Evolutionary conservation across 2,329 filamentous ascomycete genomes (phyloP).

Genomic region (Verticillium zaregamsianum): DNA sequence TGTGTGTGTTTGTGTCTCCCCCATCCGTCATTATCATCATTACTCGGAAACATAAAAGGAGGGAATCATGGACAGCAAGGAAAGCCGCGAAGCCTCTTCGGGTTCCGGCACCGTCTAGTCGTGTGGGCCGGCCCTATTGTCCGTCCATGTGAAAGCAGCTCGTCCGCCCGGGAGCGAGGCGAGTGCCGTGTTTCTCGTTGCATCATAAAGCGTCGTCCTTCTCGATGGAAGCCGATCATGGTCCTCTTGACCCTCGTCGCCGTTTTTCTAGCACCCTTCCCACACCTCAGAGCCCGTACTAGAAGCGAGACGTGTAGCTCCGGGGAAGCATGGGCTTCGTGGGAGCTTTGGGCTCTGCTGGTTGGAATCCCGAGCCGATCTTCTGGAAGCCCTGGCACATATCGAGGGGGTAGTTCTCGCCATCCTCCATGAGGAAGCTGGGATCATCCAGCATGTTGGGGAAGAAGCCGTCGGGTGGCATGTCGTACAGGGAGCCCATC

Average conservation of each 20-base stretch:
- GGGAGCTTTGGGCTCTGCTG: constrained; percentile 21
- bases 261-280: neutral
- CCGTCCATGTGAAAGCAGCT: neutral
- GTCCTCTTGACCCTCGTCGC: neutral
- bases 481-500: constrained; percentile 26
- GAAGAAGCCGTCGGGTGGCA: constrained; percentile 35
- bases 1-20: neutral
- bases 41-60: neutral
- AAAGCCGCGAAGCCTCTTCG: constrained; percentile 2
- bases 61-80: neutral
- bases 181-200: constrained; percentile 9
- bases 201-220: constrained; percentile 15
- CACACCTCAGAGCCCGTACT: constrained; percentile 6
- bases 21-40: constrained; percentile 3
- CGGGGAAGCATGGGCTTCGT: constrained; percentile 29
- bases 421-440: constrained; percentile 55
- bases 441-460: constrained; percentile 35
- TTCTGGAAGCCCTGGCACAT: constrained; percentile 73
- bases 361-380: constrained; percentile 52
- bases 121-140: neutral
- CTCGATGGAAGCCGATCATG: neutral
- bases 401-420: constrained; percentile 59
- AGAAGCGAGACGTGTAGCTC: constrained; percentile 33
- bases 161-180: neutral
- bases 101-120: neutral